Base-by-base conservation (phyloP, 2,329 filamentous ascomycete genomes). In the Hymenoscyphus linearis region DNA sequence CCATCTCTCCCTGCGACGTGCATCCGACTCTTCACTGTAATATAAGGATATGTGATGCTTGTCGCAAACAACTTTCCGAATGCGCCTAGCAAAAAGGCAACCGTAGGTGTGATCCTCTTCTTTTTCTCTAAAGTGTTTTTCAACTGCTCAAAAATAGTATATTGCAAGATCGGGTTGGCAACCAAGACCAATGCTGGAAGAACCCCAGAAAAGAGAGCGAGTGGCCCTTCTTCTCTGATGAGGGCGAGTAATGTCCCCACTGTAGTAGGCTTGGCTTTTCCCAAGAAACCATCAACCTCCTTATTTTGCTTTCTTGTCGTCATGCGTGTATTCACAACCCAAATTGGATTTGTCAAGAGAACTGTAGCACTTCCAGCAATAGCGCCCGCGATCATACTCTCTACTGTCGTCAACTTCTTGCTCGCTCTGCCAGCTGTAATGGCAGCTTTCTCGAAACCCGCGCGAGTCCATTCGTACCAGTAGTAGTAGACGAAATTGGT, bases 401-500 rank as follows among this genome's bases (percentile, higher is more conserved):
- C 93, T 68, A 93, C 76, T 0, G 95, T 96, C 18, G 91, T 95
- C 74, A 99, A 87, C 74, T 92, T 93, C 77, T 85, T 88, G 64
- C 84, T 86, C 61, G 86, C 83, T 66, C 91, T 86, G 36, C 89
- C 90, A 59, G 89, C 81, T 70, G 85, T 87, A 61, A 82, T 75
- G 53, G 92, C 91, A 10, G 91, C 90, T 66, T 82, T 81, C 74
- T 91, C 91, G 78, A 98, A 97, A 74, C 89, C 89, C 57, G 88
- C 83, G 62, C 93, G 87, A 65, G 92, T 95, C 90, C 91, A 99
- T 79, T 99, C 95, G 77, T 98, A 99, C 93, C 91, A 99, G 82
- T 98, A 99, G 80, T 99, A 99, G 82, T 99, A 99, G 55, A 99
- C 93, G 74, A 99, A 99, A 81, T 99, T 99, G 70, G 95, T 99